Percentiles rank a stretch among this genome's conserved stretches.
These are phyloP conservation scores for Coniochaeta sp. DNA, from an alignment of 2,329 filamentous ascomycete genomes.

Conservation along the genomic window DNA sequence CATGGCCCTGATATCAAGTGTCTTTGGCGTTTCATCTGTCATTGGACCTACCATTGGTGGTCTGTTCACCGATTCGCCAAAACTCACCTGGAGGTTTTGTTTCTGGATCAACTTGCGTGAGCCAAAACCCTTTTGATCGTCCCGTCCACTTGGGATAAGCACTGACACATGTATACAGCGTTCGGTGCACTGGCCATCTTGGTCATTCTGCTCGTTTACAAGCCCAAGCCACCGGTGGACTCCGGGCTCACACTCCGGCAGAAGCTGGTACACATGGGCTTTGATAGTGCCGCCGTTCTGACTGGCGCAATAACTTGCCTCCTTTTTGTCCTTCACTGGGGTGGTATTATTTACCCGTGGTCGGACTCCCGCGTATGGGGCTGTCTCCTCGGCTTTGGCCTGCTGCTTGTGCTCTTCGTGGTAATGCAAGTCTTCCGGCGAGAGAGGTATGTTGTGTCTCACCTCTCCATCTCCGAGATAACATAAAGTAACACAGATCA, in stretches of 20 bases:
- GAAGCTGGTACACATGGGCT: background rate
- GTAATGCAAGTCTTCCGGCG: slow-evolving; percentile 55
- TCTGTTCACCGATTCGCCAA: slow-evolving; percentile 1
- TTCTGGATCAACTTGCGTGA: slow-evolving; percentile 12
- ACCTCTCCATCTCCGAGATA: background rate
- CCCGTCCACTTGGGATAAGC: background rate
- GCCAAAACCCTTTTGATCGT: background rate
- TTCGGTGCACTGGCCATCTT: background rate
- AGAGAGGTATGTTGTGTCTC: slow-evolving; percentile 6
- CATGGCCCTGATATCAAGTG: background rate
- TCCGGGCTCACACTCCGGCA: background rate
- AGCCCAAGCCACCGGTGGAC: background rate
- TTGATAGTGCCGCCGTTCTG: background rate
- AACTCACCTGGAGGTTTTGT: slow-evolving; percentile 7
- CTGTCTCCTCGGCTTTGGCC: slow-evolving; percentile 48
- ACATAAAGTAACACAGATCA: background rate
- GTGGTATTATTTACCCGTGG: slow-evolving; percentile 22
- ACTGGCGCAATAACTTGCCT: background rate
- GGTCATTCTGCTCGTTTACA: background rate
- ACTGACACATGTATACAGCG: slow-evolving; percentile 19
- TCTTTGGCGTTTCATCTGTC: slow-evolving; percentile 2
- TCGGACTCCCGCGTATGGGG: slow-evolving; percentile 35
- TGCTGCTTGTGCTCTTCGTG: slow-evolving; percentile 35
- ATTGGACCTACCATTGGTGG: slow-evolving; percentile 4
- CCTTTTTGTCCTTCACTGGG: slow-evolving; percentile 2